Conservation (phyloP, 139 green algal species). For the Nannochloris sp. region DNA sequence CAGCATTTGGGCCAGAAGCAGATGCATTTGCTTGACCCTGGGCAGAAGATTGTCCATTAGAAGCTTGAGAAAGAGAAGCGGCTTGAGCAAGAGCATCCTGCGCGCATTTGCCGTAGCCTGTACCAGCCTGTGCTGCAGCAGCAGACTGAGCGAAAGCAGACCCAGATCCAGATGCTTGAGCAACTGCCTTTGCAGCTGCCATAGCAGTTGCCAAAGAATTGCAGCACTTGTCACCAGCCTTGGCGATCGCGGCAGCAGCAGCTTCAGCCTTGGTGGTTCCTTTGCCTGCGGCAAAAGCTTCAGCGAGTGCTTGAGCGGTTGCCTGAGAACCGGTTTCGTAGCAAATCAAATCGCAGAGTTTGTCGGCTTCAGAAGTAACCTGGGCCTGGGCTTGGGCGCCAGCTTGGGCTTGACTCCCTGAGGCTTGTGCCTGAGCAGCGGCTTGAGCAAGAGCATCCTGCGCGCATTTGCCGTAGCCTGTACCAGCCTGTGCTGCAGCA, state of each 20-base stretch:
- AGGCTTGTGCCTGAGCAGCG: neutral
- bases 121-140: neutral
- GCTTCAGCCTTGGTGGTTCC: neutral
- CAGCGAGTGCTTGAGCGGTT: neutral
- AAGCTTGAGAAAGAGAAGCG: neutral
- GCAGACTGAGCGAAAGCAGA: neutral
- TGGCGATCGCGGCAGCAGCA: neutral
- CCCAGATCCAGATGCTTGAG: neutral
- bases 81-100: neutral
- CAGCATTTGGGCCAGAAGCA: neutral
- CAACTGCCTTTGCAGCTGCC: neutral
- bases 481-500: neutral
- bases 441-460: neutral
- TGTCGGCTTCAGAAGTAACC: no score
- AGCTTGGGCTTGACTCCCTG: neutral
- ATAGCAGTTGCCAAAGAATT: neutral
- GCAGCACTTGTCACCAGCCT: constrained; percentile 8
- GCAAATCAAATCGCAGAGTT: no score
- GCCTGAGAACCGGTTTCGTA: no score
- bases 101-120: neutral
- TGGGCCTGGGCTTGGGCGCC: neutral
- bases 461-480: neutral
- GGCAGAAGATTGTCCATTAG: neutral
- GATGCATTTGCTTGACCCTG: neutral
- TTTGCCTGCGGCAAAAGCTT: neutral